Base-by-base conservation (phyloP, 2,329 filamentous ascomycete genomes). In the Septoria petroselini region DNA sequence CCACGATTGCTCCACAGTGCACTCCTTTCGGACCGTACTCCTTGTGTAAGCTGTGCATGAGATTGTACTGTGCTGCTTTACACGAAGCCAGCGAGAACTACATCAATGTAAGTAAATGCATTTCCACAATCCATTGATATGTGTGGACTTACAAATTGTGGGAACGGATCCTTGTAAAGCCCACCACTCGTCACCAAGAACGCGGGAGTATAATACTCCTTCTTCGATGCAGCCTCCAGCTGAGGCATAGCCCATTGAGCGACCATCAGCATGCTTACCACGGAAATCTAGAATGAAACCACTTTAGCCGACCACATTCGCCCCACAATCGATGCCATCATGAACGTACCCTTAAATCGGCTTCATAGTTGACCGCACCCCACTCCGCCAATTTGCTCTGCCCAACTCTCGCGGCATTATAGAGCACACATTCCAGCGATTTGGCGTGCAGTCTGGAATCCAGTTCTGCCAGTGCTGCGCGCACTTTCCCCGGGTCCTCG, bases 11-110 rank as follows among this genome's bases (percentile, higher is more conserved):
- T 0, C 70, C 75, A 15, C 73, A 62, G 41, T 76, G 73, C 1
- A 79, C 70, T 3, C 65, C 60, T 5, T 68, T 68, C 34, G 66
- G 59, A 2, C 48, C 46, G 44, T 71, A 77, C 7, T 69, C 68
- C 49, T 68, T 65, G 17, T 63, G 57, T 49, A 79, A 62, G n/a
- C 66, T 72, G 49, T 72, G 65, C 7, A 75, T 65, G 57, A 79
- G 60, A 50, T 74, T 79, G 23, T 71, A 66, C 64, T 80, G 76
- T 0, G 74, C 70, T 0, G 76, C 72, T 56, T 79, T 79, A 37
- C 67, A 68, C 9, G 77, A 59, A 3, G 72, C 74, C 3, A 79
- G 65, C 0, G 72, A 72, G 41, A 79, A 75, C 43, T 47, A 3
- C 12, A 4, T 17, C 11, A 5, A 5, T 23, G 14, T 21, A 12